Base-by-base conservation (phyloP, 352 stramenopile species). In the Phytophthora syringae region DNA sequence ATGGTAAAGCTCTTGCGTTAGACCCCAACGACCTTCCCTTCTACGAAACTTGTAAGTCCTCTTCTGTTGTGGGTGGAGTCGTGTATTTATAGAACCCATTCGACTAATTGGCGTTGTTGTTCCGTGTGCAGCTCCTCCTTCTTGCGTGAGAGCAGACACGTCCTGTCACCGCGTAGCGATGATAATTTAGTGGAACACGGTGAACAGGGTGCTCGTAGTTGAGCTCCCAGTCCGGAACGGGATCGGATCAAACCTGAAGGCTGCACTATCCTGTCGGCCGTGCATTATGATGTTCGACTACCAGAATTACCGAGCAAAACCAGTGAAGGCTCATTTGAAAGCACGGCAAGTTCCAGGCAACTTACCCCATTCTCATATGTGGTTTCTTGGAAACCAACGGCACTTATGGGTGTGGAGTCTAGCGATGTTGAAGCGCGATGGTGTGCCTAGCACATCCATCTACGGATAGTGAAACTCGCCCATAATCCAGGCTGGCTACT, bases 31-130 rank as follows among this genome's bases (percentile, higher is more conserved):
- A 21, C 39, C 55, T 27, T 67, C 49, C 1, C 56, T 71, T 44
- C 45, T 71, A 9, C 63, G 63, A n/a, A 49, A 52, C 9, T 71
- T 71, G 63, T 71, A 62, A 21, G 63, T 70, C 55, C 16, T 43
- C 6, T 43, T 15, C 6, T 42, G 34, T 15, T 22, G 44, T 15
- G 16, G 27, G 16, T 37, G 45, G 16, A 4, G 0, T 52, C 25
- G 13, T 52, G 42, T 28, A 18, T 39, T n/a, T 39, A 7, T 11
- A 39, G 12, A 18, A 49, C 9, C 10, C 27, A 24, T 52, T 10
- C 39, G 25, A 25, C 16, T 7, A 6, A 9, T n/a, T 0, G 6
- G 12, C n/a, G 25, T 20, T 37, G 25, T 7, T 42, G 10, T 24
- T 42, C 0, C 50, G 16, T n/a, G 11, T 53, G 15, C 21, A 71